Conservation (phyloP, 2,329 filamentous ascomycete genomes). For the Trichoderma brevicompactum region DNA sequence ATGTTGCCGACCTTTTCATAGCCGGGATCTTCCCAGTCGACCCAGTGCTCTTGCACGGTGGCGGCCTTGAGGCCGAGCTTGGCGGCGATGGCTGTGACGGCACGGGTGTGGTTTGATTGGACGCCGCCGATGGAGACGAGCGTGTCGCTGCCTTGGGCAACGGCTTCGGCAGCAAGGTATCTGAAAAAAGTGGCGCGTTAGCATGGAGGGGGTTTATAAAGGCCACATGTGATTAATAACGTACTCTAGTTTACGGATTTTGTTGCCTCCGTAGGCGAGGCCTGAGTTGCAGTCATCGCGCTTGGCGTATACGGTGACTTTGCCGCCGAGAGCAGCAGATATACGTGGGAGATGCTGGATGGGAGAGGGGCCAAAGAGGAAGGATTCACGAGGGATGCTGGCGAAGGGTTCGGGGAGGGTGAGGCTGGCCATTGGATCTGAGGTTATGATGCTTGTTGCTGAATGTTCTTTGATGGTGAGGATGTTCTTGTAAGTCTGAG, state of each 20-base stretch:
- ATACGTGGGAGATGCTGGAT: conserved; percentile 70
- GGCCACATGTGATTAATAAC: conserved; percentile 19
- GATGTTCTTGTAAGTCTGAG: not conserved
- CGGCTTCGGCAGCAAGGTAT: conserved; percentile 68
- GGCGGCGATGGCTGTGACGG: conserved; percentile 66
- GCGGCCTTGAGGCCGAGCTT: conserved; percentile 60
- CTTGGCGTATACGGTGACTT: conserved; percentile 70
- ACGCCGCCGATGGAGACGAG: conserved; percentile 70
- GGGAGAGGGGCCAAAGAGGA: conserved; percentile 70
- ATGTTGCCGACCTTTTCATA: conserved; percentile 73
- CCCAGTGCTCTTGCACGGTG: conserved; percentile 68
- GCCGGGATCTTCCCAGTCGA: conserved; percentile 61
- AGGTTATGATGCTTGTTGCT: not conserved
- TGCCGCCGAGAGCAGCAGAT: conserved; percentile 61
- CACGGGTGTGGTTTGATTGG: conserved; percentile 72
- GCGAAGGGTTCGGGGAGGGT: conserved; percentile 65
- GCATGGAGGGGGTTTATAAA: not conserved
- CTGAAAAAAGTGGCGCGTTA: conserved; percentile 39
- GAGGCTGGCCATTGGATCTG: conserved; percentile 40
- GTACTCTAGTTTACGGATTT: conserved; percentile 69
- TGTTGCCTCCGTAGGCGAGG: conserved; percentile 71
- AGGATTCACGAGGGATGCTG: conserved; percentile 62
- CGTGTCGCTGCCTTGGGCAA: conserved; percentile 60
- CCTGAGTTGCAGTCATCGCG: conserved; percentile 73
- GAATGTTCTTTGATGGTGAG: not conserved